A percentile compares a stretch with the other conserved stretches of the same genome.
phyloP scores from a whole-genome alignment of 2,329 filamentous ascomycete genomes.

The Fusarium sp. region DNA sequence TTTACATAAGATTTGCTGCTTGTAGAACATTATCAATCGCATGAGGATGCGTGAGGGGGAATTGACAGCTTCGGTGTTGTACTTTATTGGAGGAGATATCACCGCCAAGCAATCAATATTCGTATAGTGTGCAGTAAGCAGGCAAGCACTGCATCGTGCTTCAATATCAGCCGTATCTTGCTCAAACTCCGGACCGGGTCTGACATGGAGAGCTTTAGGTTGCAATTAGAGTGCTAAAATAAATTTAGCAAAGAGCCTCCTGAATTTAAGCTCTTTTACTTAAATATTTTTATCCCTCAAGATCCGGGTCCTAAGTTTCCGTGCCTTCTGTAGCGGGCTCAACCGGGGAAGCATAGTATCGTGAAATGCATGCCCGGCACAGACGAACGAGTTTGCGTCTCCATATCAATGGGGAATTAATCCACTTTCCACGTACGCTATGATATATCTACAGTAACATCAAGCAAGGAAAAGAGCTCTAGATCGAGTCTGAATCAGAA shows the following conservation, averaged over 20 bases:
- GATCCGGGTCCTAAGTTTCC: not conserved
- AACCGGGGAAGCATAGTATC: constrained; percentile 14
- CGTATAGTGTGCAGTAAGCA: constrained; percentile 1
- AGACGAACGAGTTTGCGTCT: constrained; percentile 10
- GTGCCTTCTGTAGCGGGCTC: not conserved
- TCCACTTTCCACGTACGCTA: constrained; percentile 24
- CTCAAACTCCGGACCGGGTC: constrained; percentile 20
- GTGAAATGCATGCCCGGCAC: constrained; percentile 9
- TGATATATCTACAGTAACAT: not conserved
- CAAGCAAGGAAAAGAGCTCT: constrained; percentile 23
- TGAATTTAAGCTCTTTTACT: not conserved
- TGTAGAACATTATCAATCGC: not conserved
- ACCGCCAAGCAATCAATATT: constrained; percentile 13
- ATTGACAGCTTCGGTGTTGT: constrained; percentile 1
- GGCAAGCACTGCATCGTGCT: constrained; percentile 7
- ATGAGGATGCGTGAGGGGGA: not conserved
- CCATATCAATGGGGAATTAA: constrained; percentile 8
- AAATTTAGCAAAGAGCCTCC: not conserved
- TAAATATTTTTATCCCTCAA: not conserved
- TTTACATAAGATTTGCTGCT: constrained; percentile 1
- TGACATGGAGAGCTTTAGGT: not conserved
- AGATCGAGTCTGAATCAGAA: constrained; percentile 27
- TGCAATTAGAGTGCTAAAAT: not conserved
- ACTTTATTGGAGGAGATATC: not conserved
- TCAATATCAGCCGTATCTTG: constrained; percentile 17